phyloP scores from a whole-genome alignment of 371 early-diverging fungal species.

The Syncephalastrum contaminatum region DNA sequence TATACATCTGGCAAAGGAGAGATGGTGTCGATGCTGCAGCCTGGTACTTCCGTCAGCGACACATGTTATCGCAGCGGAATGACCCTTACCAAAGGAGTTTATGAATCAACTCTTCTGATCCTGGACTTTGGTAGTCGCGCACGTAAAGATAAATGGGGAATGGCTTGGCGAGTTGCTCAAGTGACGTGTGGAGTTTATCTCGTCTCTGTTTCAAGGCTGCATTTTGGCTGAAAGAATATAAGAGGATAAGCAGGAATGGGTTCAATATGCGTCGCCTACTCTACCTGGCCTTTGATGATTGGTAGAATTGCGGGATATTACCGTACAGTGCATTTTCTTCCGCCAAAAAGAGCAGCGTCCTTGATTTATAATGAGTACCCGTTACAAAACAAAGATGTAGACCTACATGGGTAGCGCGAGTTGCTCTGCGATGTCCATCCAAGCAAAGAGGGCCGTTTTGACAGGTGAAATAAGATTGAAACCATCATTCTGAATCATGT shows the following conservation, averaged over 20 bases:
- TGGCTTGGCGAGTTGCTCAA: constrained; percentile 1
- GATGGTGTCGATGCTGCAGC: constrained; percentile 18
- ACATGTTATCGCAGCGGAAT: neutral
- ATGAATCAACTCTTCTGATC: neutral
- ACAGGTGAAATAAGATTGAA: constrained; percentile 9
- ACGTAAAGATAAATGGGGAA: constrained; percentile 16
- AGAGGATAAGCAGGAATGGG: neutral
- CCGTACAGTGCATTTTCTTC: constrained; percentile 15
- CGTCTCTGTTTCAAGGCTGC: constrained; percentile 2
- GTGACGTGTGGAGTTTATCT: neutral
- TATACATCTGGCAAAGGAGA: constrained; percentile 8
- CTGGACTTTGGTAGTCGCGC: constrained; percentile 1
- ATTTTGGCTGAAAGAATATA: constrained; percentile 8
- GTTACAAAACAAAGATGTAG: no score
- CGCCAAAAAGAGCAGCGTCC: constrained; percentile 11
- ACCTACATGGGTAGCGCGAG: neutral
- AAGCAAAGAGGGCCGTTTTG: neutral
- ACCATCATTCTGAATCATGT: constrained; percentile 6
- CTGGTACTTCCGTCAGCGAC: constrained; percentile 3
- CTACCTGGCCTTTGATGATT: neutral
- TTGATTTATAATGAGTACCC: neutral
- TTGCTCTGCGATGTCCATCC: neutral
- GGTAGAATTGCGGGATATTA: neutral
- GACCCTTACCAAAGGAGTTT: constrained; percentile 13
- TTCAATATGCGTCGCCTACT: neutral